These are phyloP conservation scores for Geotrichum fermentans DNA, from an alignment of 1,139 yeast genomes.

Conservation along the genomic window DNA sequence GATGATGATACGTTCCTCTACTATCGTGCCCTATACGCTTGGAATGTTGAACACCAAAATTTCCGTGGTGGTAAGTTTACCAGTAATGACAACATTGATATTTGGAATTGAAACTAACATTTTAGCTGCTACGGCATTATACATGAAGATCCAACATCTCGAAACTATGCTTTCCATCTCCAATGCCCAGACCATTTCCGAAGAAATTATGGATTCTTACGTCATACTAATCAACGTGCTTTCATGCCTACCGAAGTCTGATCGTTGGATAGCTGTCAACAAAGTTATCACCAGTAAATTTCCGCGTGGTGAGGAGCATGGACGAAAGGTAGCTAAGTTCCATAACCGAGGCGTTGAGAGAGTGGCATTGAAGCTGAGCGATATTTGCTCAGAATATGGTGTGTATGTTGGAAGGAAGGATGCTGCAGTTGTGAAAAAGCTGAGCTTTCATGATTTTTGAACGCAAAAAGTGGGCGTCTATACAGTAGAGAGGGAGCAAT, in stretches of 20 bases:
- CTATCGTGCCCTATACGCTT: conserved; percentile 33
- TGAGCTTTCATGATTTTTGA: conserved; percentile 3
- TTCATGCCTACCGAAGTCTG: conserved; percentile 26
- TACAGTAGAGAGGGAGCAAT: neutral
- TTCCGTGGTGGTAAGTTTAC: conserved; percentile 30
- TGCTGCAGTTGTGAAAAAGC: neutral
- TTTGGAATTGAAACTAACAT: conserved; percentile 1
- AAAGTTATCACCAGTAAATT: conserved; percentile 5
- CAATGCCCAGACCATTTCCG: conserved; percentile 10
- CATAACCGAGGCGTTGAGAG: conserved; percentile 9
- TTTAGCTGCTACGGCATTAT: conserved; percentile 27
- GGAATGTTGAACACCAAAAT: conserved; percentile 36
- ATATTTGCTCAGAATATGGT: conserved; percentile 8
- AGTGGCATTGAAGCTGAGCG: conserved; percentile 11
- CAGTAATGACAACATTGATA: no score
- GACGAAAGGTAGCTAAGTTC: conserved; percentile 3
- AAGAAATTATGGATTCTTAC: conserved; percentile 23
- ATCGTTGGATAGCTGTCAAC: conserved; percentile 32
- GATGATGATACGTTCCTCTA: conserved; percentile 21
- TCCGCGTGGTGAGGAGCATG: neutral
- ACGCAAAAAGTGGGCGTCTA: no score
- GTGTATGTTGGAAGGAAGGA: conserved; percentile 4
- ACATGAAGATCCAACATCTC: conserved; percentile 25
- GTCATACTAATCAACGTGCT: conserved; percentile 33
- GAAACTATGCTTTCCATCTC: conserved; percentile 15